These are phyloP conservation scores for Aphanomyces cochlioides DNA, from an alignment of 352 stramenopile species.

Conservation along the genomic window DNA sequence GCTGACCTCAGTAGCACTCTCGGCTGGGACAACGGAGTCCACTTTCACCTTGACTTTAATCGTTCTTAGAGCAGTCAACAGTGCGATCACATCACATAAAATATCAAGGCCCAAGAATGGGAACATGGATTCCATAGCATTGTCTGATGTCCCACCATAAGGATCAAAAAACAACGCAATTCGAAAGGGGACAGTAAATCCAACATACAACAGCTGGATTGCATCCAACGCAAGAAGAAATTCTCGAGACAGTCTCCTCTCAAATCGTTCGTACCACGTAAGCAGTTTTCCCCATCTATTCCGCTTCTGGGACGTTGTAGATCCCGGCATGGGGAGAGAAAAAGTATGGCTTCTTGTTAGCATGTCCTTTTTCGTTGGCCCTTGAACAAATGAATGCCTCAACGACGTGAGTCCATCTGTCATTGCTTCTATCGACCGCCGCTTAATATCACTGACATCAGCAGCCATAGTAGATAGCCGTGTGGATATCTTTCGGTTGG, in stretches of 20 bases:
- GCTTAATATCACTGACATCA: constrained; percentile 52
- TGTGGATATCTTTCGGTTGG: constrained; percentile 10
- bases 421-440: constrained; percentile 36
- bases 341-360: not conserved
- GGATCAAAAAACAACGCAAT: constrained; percentile 47
- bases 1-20: not conserved
- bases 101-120: constrained; percentile 50
- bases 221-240: constrained; percentile 70
- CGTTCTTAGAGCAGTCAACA: constrained; percentile 32
- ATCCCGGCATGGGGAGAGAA: not conserved
- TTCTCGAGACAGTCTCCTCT: constrained; percentile 37
- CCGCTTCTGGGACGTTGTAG: no score
- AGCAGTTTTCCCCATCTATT: not conserved
- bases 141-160: not conserved
- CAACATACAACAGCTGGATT: constrained; percentile 41
- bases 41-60: not conserved
- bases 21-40: not conserved
- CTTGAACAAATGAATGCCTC: not conserved
- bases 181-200: constrained; percentile 42
- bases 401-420: not conserved
- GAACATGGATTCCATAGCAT: constrained; percentile 33
- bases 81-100: constrained; percentile 43
- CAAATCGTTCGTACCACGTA: not conserved
- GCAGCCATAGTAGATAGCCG: not conserved
- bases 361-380: constrained; percentile 4